A percentile compares a stretch with the other conserved stretches of the same genome.
phyloP scores from a whole-genome alignment of 1,284 basidiomycete genomes.

The Pseudozyma tsukubaensis region DNA sequence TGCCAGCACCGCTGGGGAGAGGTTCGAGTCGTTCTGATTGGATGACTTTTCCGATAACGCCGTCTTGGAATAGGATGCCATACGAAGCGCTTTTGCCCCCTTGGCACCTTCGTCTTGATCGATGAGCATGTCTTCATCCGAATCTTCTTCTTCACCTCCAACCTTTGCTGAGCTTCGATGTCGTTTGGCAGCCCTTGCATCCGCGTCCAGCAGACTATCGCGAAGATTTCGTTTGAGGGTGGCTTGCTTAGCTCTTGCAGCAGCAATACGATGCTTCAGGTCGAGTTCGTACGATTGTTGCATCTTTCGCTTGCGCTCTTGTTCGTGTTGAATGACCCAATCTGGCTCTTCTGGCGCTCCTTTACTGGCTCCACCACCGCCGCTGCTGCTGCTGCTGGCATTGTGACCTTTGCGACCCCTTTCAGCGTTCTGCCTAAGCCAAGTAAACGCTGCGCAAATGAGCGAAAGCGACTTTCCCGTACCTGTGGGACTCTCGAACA shows the following conservation, averaged over 20 bases:
- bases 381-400: constrained; percentile 16
- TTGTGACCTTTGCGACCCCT: constrained; percentile 26
- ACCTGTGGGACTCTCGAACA: constrained; percentile 73
- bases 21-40: constrained; percentile 44
- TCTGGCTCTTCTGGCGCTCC: constrained; percentile 65
- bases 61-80: constrained; percentile 33
- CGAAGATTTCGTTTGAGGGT: constrained; percentile 28
- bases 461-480: constrained; percentile 71
- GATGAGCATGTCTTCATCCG: constrained; percentile 51
- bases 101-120: constrained; percentile 29
- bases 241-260: constrained; percentile 49
- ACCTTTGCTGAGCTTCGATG: constrained; percentile 14
- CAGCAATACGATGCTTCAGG: constrained; percentile 62
- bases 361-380: not conserved
- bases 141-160: constrained; percentile 11
- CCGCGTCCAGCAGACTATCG: constrained; percentile 12
- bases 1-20: constrained; percentile 82
- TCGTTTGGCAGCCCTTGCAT: constrained; percentile 18
- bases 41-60: constrained; percentile 15
- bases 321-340: constrained; percentile 70
- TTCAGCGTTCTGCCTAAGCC: constrained; percentile 63
- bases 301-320: constrained; percentile 59
- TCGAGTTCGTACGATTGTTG: constrained; percentile 64
- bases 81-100: constrained; percentile 17
- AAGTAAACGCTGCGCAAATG: constrained; percentile 70